phyloP scores from a whole-genome alignment of 73 alveolate genomes.

The Paramecium octaurelia region DNA sequence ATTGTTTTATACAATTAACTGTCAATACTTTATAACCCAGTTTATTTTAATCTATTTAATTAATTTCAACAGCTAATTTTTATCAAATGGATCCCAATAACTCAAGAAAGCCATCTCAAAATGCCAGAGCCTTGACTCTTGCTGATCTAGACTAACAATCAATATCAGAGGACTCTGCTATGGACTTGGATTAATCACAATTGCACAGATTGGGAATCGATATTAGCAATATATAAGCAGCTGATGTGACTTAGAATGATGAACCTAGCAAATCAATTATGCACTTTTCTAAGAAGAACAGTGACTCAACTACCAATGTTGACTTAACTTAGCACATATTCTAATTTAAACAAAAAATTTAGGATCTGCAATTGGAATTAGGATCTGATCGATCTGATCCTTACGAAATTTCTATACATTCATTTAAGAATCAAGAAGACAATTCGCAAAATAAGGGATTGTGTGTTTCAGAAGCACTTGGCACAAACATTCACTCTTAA shows the following conservation, averaged over 20 bases:
- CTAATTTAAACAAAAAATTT: background rate
- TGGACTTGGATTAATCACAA: background rate
- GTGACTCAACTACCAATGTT: background rate
- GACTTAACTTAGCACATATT: background rate
- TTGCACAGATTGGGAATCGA: background rate
- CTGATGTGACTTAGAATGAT: background rate
- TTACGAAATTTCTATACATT: background rate
- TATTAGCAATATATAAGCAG: slow-evolving; percentile 14
- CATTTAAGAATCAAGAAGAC: background rate
- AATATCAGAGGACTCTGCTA: background rate
- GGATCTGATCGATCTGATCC: slow-evolving; percentile 17
- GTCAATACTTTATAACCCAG: background rate
- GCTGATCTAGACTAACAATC: slow-evolving; percentile 12
- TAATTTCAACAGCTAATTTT: slow-evolving; percentile 17
- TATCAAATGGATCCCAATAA: background rate
- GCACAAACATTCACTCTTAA: background rate
- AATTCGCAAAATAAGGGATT: background rate
- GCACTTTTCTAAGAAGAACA: background rate
- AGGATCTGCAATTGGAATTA: background rate
- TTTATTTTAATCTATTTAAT: background rate
- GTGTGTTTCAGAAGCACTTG: background rate
- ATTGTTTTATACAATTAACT: background rate
- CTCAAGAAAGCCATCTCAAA: background rate
- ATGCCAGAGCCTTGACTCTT: background rate
- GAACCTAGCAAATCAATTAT: background rate